Evolutionary conservation across 495 filamentous ascomycete genomes (phyloP), one percentile per base, ranked within the genome.

Genomic region (Ramalina peruviana): DNA sequence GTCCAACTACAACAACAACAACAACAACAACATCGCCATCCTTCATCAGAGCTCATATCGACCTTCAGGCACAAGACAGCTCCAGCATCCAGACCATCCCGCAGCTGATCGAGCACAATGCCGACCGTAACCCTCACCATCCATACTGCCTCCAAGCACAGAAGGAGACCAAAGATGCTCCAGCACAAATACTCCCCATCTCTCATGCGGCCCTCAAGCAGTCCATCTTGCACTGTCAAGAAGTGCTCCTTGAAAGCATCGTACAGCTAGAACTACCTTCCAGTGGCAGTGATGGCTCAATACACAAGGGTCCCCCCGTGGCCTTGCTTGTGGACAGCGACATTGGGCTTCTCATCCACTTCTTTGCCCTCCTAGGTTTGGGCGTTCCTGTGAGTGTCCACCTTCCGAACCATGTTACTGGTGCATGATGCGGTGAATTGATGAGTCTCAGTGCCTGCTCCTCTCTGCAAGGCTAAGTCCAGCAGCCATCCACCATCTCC

Each of bases 281-380:
- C 23, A 49, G 20, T 23, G 16, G 37, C 48, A 37, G 36, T 13
- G 42, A 46, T 52, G 50, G 48, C 12, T 11, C 23, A 3, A 37
- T 40, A 16, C 49, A 12, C n/a, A 59, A 55, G 43, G 48, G 48
- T 25, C 27, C 21, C 6, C 63, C 60, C 16, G 55, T 67, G 19
- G 66, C 60, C 19, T 48, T 68, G 6, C 52, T 61, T 26, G 43
- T 66, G 48, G 62, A 68, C n/a, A 68, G 60, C 39, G 58, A 61
- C 40, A 43, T 67, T 13, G 60, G 60, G 13, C 52, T 65, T 2
- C 55, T 63, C 25, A 41, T 67, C 6, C 45, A 66, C 45, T 46
- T 55, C 23, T 52, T 60, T 17, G 58, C 65, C 12, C 51, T 68
- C 15, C 42, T 66, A 20, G 52, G 49, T 11, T 45, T 66, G 36